Base-by-base conservation (phyloP, 805 yeast species). In the Candida chauliodis region DNA sequence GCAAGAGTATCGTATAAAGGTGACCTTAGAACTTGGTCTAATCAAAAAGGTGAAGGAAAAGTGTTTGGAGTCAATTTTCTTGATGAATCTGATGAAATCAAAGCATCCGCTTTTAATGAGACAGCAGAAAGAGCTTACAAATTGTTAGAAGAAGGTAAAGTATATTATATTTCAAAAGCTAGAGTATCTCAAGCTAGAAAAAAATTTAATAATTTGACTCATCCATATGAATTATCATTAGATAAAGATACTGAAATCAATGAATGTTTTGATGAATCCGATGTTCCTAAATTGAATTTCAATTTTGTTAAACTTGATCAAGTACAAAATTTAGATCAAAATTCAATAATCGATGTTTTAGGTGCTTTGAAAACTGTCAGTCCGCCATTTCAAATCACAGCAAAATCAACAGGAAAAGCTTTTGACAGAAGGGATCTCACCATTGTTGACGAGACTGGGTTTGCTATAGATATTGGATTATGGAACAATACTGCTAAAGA, bases 61-160 rank as follows among this genome's bases (percentile, higher is more conserved):
- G 73, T 93, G 43, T 89, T 93, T 69, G 84, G 83, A 51, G 86
- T 88, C 21, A 87, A 88, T 50, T 79, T 93, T 42, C 65, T 91
- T 41, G 99, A 93, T 58, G 95, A 93, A 58, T 84, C 96, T 5
- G 96, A 93, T 52, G 98, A 93, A 66, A 93, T 93, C 50, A 76
- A 93, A 53, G 97, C 96, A 8, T 89, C 98, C 2, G 96, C 93
- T 1, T 93, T 93, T 63, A 86, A 85, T 58, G 91, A 87, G 26
- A 75, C 76, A 51, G 96, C 91, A 9, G 95, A 85, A 43, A 79
- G 78, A 55, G 84, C 77, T 55, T 81, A 77, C 65, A 85, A 83
- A 49, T 52, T 79, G 21, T 63, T 93, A 36, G 85, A 85, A 58
- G 98, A 89, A 56, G 96, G 96, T 24, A 81, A 84, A 60, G 95